Conservation (phyloP, 2,329 filamentous ascomycete species). For the Eutypella sp. region DNA sequence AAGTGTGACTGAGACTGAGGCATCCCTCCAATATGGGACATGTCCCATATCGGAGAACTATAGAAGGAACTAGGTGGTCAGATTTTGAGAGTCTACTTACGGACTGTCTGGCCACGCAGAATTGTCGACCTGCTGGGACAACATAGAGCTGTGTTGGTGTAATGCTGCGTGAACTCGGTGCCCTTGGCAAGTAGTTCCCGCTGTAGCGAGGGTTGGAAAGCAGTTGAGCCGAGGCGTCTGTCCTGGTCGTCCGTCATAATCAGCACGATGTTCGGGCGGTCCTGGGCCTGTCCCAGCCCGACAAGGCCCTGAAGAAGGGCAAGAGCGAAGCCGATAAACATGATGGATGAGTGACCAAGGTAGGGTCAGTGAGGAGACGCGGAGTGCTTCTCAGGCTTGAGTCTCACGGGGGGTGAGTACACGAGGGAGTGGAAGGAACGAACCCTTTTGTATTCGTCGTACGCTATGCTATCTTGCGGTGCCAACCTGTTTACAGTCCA, state of each 20-base stretch:
- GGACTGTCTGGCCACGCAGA: conserved; percentile 18
- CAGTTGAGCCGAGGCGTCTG: conserved; percentile 11
- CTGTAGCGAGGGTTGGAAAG: conserved; percentile 14
- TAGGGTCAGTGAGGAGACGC: not conserved
- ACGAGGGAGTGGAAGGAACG: not conserved
- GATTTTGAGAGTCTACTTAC: not conserved
- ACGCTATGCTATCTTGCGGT: not conserved
- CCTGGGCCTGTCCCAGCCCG: not conserved
- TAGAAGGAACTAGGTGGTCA: not conserved
- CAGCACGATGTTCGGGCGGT: conserved; percentile 18
- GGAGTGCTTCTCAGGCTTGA: not conserved
- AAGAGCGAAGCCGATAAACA: not conserved
- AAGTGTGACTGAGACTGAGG: not conserved
- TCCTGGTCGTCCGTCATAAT: conserved; percentile 21
- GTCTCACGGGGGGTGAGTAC: not conserved
- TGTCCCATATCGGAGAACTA: not conserved
- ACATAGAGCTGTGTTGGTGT: conserved; percentile 20
- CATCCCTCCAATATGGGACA: not conserved
- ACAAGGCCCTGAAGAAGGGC: not conserved
- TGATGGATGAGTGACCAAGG: not conserved
- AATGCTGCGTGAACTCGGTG: conserved; percentile 20
- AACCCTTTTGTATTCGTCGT: not conserved
- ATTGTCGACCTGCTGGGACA: conserved; percentile 22
- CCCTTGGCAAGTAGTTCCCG: conserved; percentile 18
- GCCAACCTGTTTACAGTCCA: not conserved